Base-by-base conservation (phyloP, 805 yeast species). In the Geotrichum ghanense region DNA sequence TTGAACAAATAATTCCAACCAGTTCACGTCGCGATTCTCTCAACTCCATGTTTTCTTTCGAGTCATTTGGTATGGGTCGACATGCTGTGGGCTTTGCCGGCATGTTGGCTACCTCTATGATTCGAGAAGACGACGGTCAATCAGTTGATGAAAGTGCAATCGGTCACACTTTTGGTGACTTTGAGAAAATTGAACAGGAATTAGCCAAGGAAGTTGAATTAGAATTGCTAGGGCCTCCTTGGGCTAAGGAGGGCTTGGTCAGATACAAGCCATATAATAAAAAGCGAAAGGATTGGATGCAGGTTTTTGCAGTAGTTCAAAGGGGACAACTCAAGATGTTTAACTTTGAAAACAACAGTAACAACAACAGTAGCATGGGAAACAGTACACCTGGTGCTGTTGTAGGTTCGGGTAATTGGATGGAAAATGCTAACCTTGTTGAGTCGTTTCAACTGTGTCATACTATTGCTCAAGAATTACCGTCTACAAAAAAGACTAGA, bases 141-240 rank as follows among this genome's bases (percentile, higher is more conserved):
- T 40, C 44, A 10, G 26, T 31, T 14, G 41, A 42, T 31, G 34
- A 34, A 14, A 24, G 48, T 12, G 22, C 23, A n/a, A 14, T 34
- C 2, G 37, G 68, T 34, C 54, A 58, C 22, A 59, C 56, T 23
- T 56, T 57, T 47, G 56, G 52, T 22, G 59, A 59, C 41, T 57
- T 59, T 37, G 54, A 52, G 7, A 51, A 51, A 24, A 51, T 59
- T 22, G 62, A 60, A 42, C 46, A 52, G 22, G 70, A 66, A 53
- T 72, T 73, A 52, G 71, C 71, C 25, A 72, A 70, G 48, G 87
- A 81, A 60, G 69, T 75, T 52, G 75, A 74, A 34, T 66, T 81
- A 48, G 88, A 80, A 56, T 66, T 78, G 42, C 72, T 72, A 45
- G 90, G 90, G 1, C 78, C 89, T 0, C 90, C 92, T 1, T 83